Base-by-base conservation (phyloP, 192 early-diverging fungal genomes). In the Blastocladiella britannica region DNA sequence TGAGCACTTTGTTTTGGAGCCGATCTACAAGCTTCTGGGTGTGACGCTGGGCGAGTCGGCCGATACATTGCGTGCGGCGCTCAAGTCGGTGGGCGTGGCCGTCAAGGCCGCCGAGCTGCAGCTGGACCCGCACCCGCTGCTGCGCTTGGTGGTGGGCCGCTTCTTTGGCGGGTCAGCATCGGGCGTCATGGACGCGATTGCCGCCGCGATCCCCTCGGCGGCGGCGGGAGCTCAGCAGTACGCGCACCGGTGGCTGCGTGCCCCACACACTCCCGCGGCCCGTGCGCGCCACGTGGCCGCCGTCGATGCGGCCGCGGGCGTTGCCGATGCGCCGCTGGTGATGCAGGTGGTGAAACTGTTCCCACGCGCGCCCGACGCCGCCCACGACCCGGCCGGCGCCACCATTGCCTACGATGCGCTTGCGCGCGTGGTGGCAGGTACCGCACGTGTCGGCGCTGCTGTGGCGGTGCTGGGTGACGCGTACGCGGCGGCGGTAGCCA, bases 1-100 rank as follows among this genome's bases (percentile, higher is more conserved):
- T 72, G 85, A 91, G 24, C 88, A 98, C 64, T 98, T 98, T 64
- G 83, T 98, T 57, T 63, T 97, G 12, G 86, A 93, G 61, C 93
- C 93, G 12, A 67, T 97, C 28, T 97, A 87, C 77, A 97, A 97
- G 69, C 62, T 95, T 2, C 93, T 85, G 67, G 78, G 84, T 0
- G 89, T 88, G 58, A 73, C 76, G 22, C 31, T 65, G 0, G 63
- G 67, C 53, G 68, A 73, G 31, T 67, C 70, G 72, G 75, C 28
- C 70, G 73, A n/a, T 67, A 64, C 12, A 4, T 63, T 98, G 60
- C 83, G 79, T 58, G 52, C 65, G 9, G 84, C 79, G 22, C 77
- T 98, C 51, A 73, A 78, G 0, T 70, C 76, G 1, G 66, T 96
- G 1, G 91, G 88, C 4, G 89, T 98, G 47, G 72, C 77, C 54